Evolutionary conservation across 2,329 filamentous ascomycete genomes (phyloP), one percentile per base, ranked within the genome.

Genomic region (Daldinia sp.): DNA sequence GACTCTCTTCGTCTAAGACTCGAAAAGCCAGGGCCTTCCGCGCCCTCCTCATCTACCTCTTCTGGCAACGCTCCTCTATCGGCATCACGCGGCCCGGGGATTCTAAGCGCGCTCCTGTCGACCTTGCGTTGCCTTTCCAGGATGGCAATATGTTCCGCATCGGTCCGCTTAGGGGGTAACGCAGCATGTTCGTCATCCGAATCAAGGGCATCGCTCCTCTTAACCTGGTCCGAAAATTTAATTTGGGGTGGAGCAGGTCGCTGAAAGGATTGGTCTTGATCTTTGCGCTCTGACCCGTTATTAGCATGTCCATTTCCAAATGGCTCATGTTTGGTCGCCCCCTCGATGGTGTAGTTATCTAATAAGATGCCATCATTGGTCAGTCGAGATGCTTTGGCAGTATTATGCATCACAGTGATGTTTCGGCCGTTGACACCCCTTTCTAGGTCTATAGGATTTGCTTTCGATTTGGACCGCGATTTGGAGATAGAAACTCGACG

Each of bases 1-100:
- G 63, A 73, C 34, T 75, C 51, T 75, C 77, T 51, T 66, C 67
- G 27, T 75, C 72, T 39, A 76, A 76, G 29, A 75, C 73, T n/a
- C 73, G 70, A 37, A 13, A 52, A 32, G 10, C 65, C 67, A n/a
- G 60, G 66, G 7, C 64, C 67, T 2, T 70, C 71, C 2, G 77
- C 70, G 17, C 56, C 56, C 2, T 61, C 57, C 13, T 76, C 75
- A 3, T 77, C 74, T 1, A 87, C 76, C 27, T 82, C 80, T 58
- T 82, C 80, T 1, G 94, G 94, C 8, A 88, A 82, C 63, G 92
- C 84, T 23, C 94, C 95, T 51, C 87, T 87, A 71, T 99, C 95
- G 49, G 90, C 94, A 73, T 98, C 95, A 70, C 94, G 84, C 0
- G 95, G 95, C 17, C 94, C 94, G 0, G 95, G 95, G 70, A 99